phyloP scores from a whole-genome alignment of 2,329 filamentous ascomycete genomes.

The Cladobotryum mycophilum region DNA sequence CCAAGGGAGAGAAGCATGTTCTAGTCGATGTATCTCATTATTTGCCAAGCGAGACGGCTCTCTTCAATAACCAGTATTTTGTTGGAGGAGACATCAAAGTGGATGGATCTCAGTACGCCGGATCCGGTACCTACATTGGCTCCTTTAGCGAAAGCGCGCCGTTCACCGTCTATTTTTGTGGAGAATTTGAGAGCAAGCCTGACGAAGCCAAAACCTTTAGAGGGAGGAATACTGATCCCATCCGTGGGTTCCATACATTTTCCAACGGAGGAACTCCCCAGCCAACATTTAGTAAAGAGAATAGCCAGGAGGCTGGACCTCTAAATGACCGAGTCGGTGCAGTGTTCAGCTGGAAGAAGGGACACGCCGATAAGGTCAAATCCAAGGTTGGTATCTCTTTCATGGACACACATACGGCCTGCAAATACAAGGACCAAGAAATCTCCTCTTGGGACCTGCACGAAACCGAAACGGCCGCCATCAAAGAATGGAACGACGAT shows the following conservation, averaged over 20 bases:
- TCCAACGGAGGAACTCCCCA: too few species aligned
- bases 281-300: slow-evolving; percentile 15
- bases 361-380: slow-evolving; percentile 24
- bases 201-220: too few species aligned
- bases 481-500: slow-evolving; percentile 37
- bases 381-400: slow-evolving; percentile 47
- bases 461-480: slow-evolving; percentile 31
- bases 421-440: slow-evolving; percentile 38
- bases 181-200: too few species aligned
- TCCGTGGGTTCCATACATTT: too few species aligned
- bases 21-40: slow-evolving; percentile 44
- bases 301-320: slow-evolving; percentile 40
- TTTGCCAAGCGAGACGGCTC: slow-evolving; percentile 32
- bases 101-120: slow-evolving; percentile 11
- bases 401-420: slow-evolving; percentile 42
- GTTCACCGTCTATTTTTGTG: too few species aligned
- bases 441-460: slow-evolving; percentile 37
- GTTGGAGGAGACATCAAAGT: slow-evolving; percentile 33
- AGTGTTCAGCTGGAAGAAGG: slow-evolving; percentile 9
- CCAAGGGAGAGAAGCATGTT: slow-evolving; percentile 32
- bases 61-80: slow-evolving; percentile 32
- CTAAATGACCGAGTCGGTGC: slow-evolving; percentile 43
- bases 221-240: too few species aligned
- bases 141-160: too few species aligned
- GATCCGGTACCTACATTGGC: too few species aligned